These are phyloP conservation scores for Chondrostereum purpureum DNA, from an alignment of 1,284 basidiomycete genomes.

Conservation along the genomic window DNA sequence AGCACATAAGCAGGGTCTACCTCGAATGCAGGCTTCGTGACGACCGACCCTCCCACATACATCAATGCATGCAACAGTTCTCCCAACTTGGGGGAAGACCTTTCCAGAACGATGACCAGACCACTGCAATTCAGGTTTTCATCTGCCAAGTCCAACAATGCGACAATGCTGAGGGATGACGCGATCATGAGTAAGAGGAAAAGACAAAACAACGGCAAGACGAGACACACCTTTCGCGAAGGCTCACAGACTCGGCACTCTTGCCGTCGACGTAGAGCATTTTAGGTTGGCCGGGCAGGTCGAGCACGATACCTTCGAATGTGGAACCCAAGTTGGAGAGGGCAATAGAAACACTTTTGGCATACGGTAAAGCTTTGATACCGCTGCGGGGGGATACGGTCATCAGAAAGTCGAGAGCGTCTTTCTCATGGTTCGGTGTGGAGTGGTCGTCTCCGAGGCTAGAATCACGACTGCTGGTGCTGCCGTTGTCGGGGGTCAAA, in stretches of 20 bases:
- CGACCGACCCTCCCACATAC: slow-evolving; percentile 76
- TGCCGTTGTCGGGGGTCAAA: slow-evolving; percentile 50
- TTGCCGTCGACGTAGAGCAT: slow-evolving; percentile 79
- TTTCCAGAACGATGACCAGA: slow-evolving; percentile 70
- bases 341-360: slow-evolving; percentile 66
- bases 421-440: slow-evolving; percentile 33
- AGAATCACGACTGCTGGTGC: slow-evolving; percentile 30
- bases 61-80: slow-evolving; percentile 72
- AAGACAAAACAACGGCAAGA: slow-evolving; percentile 9
- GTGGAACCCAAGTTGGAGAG: slow-evolving; percentile 52
- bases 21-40: slow-evolving; percentile 69
- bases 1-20: slow-evolving; percentile 66
- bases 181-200: slow-evolving; percentile 9
- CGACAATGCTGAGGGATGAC: slow-evolving; percentile 55
- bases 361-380: slow-evolving; percentile 55
- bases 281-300: slow-evolving; percentile 61
- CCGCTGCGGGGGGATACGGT: slow-evolving; percentile 68
- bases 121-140: slow-evolving; percentile 69
- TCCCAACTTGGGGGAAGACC: slow-evolving; percentile 48
- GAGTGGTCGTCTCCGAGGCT: slow-evolving; percentile 25
- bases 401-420: slow-evolving; percentile 70
- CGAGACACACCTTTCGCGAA: slow-evolving; percentile 65
- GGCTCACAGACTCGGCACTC: slow-evolving; percentile 65
- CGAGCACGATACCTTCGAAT: slow-evolving; percentile 73
- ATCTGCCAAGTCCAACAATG: slow-evolving; percentile 74